Conservation (phyloP, 2,329 filamentous ascomycete genomes). For the Calonectria naviculata region DNA sequence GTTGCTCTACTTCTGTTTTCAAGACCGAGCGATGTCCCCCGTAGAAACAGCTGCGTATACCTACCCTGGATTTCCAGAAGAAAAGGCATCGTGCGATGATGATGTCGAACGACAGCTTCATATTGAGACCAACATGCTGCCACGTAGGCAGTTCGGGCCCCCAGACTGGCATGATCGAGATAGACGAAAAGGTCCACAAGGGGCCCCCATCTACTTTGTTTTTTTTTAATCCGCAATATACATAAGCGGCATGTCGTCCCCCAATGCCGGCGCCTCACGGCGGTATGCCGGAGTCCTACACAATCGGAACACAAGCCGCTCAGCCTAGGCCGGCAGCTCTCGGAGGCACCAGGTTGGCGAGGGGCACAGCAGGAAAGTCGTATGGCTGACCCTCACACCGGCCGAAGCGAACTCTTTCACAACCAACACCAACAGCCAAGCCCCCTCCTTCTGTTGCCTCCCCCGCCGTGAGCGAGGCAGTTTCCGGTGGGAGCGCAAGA, state of each 20-base stretch:
- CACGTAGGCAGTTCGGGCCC: conserved; percentile 17
- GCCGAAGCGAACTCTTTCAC: neutral
- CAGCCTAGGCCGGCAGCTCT: conserved; percentile 17
- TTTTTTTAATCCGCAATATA: conserved; percentile 1
- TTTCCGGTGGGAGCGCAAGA: conserved; percentile 5
- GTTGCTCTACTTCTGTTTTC: conserved; percentile 1
- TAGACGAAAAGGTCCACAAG: conserved; percentile 22
- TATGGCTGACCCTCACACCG: conserved; percentile 17
- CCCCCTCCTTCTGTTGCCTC: neutral
- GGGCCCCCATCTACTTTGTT: conserved; percentile 7
- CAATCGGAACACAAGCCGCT: conserved; percentile 21
- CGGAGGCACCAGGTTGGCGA: conserved; percentile 1
- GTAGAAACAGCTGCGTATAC: neutral
- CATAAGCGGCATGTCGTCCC: conserved; percentile 20
- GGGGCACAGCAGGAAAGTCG: conserved; percentile 18
- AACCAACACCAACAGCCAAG: conserved; percentile 9
- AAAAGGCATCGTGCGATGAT: neutral
- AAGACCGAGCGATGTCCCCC: neutral
- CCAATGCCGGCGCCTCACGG: conserved; percentile 23
- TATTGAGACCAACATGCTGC: conserved; percentile 8
- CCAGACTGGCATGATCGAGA: conserved; percentile 23
- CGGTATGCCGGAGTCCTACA: conserved; percentile 20
- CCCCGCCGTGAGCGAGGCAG: conserved; percentile 1
- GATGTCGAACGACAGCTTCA: conserved; percentile 7
- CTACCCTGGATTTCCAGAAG: conserved; percentile 6